Evolutionary conservation across 768 basidiomycete genomes (phyloP).

Genomic region (Trametopsis cervina): DNA sequence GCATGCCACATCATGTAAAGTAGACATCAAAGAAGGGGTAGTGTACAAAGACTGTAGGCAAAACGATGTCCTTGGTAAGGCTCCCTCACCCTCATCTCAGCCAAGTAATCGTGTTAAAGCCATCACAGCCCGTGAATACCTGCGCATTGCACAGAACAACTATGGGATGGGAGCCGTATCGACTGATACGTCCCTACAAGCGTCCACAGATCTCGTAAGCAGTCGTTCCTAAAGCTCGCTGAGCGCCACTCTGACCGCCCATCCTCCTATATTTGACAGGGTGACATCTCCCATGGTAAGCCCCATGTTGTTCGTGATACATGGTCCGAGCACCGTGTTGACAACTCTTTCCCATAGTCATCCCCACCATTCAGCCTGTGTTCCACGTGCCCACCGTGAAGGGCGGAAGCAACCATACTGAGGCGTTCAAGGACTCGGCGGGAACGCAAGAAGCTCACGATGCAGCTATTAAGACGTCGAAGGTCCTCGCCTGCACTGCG

Average conservation of each 20-base stretch:
- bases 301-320: conserved; percentile 20
- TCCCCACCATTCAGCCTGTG: conserved; percentile 22
- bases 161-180: conserved; percentile 35
- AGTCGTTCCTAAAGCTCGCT: not conserved
- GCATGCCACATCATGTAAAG: conserved; percentile 38
- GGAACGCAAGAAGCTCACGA: conserved; percentile 55
- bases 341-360: conserved; percentile 5
- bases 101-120: too few relatives aligned
- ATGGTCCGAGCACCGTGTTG: not conserved
- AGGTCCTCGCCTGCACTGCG: conserved; percentile 56
- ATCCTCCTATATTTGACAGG: too few relatives aligned
- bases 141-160: conserved; percentile 34
- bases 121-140: conserved; percentile 56
- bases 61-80: conserved; percentile 25
- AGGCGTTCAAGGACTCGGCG: conserved; percentile 56
- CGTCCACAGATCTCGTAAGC: conserved; percentile 77
- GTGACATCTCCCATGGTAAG: conserved; percentile 64
- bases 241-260: too few relatives aligned
- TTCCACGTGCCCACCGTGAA: conserved; percentile 59
- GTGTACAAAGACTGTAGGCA: conserved; percentile 28
- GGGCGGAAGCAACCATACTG: conserved; percentile 71
- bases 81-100: too few relatives aligned
- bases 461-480: conserved; percentile 47
- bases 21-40: conserved; percentile 19
- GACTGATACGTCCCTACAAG: conserved; percentile 33